Evolutionary conservation across 2,329 filamentous ascomycete species (phyloP).

Genomic region (Niveomyces coronatus): DNA sequence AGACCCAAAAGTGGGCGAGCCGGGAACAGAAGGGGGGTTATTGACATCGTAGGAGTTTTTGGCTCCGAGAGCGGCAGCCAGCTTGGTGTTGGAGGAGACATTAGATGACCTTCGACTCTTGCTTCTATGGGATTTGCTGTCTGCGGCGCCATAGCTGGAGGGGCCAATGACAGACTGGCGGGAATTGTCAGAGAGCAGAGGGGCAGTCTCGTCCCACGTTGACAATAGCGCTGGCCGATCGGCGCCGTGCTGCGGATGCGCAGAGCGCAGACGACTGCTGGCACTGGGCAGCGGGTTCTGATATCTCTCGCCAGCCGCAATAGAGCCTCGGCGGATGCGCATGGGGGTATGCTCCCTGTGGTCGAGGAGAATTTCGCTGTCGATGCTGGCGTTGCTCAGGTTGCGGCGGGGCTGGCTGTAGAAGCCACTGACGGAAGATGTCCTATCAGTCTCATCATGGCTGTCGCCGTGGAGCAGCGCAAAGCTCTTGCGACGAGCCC

Average conservation of each 20-base stretch:
- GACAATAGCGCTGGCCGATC: constrained; percentile 39
- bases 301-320: constrained; percentile 27
- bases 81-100: constrained; percentile 39
- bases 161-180: constrained; percentile 15
- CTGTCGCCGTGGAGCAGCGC: constrained; percentile 50
- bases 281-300: constrained; percentile 22
- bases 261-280: constrained; percentile 26
- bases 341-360: constrained; percentile 60
- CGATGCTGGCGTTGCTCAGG: constrained; percentile 74
- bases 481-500: constrained; percentile 70
- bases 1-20: constrained; percentile 44
- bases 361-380: constrained; percentile 80
- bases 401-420: constrained; percentile 44
- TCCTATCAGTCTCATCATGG: constrained; percentile 25
- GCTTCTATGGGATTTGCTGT: constrained; percentile 23
- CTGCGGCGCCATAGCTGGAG: constrained; percentile 33
- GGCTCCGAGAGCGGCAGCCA: constrained; percentile 21
- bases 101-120: constrained; percentile 38
- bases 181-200: constrained; percentile 37
- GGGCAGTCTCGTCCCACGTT: constrained; percentile 39
- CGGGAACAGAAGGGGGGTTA: constrained; percentile 58
- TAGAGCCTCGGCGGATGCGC: constrained; percentile 52
- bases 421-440: constrained; percentile 30
- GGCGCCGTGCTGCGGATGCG: constrained; percentile 26
- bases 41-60: constrained; percentile 51